phyloP scores from a whole-genome alignment of 2,329 filamentous ascomycete genomes.

The Rutstroemia sydowiana region DNA sequence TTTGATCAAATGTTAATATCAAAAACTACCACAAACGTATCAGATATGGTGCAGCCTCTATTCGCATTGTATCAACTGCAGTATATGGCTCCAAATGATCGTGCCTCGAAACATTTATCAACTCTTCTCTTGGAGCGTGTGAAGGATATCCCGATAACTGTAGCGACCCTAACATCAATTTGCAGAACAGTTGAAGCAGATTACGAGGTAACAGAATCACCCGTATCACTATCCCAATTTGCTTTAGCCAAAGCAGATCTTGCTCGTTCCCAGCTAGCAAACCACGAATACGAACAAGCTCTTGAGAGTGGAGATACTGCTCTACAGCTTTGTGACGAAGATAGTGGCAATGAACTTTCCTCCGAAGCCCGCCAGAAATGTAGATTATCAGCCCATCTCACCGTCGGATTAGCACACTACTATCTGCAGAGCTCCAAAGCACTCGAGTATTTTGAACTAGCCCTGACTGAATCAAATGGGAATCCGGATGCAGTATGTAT shows the following conservation, averaged over 20 bases:
- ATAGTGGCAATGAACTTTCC: conserved; percentile 58
- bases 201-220: conserved; percentile 77
- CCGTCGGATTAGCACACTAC: conserved; percentile 76
- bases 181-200: conserved; percentile 67
- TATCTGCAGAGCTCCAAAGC: conserved; percentile 59
- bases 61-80: conserved; percentile 82
- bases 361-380: conserved; percentile 60
- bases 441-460: conserved; percentile 71
- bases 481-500: conserved; percentile 82
- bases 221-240: conserved; percentile 65
- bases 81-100: conserved; percentile 60
- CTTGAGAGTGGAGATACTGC: conserved; percentile 75
- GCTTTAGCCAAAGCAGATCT: conserved; percentile 81
- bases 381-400: conserved; percentile 77
- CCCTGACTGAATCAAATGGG: conserved; percentile 66
- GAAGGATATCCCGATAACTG: conserved; percentile 57
- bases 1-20: conserved; percentile 73
- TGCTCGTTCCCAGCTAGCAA: conserved; percentile 72
- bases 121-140: conserved; percentile 78
- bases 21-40: conserved; percentile 43
- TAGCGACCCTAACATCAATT: conserved; percentile 55
- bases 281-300: conserved; percentile 57
- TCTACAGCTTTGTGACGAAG: conserved; percentile 68
- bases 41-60: conserved; percentile 71
- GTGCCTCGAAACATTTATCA: conserved; percentile 68